These are phyloP conservation scores for Leishmania braziliensis DNA, from an alignment of 208 protist species.

Conservation along the genomic window DNA sequence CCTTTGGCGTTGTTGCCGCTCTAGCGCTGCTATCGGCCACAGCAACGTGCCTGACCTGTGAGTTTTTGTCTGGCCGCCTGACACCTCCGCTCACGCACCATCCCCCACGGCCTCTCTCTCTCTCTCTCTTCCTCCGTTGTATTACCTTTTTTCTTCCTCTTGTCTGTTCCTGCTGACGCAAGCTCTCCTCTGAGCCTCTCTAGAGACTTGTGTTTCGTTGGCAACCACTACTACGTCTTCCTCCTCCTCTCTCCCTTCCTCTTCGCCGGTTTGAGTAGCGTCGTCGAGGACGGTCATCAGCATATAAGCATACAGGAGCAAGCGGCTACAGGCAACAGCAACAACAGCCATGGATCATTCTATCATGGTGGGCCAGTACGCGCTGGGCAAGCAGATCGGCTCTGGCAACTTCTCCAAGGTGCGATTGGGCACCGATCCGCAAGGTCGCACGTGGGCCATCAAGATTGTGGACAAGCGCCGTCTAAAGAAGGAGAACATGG, in stretches of 20 bases:
- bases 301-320: slow-evolving; percentile 6
- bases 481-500: slow-evolving; percentile 86
- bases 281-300: not conserved
- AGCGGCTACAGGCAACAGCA: not conserved
- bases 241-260: not conserved
- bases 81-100: not conserved
- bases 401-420: slow-evolving; percentile 92
- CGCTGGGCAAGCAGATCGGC: slow-evolving; percentile 86
- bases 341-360: slow-evolving; percentile 19
- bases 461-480: slow-evolving; percentile 91
- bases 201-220: not conserved
- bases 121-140: not conserved
- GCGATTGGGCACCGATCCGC: slow-evolving; percentile 64
- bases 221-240: not conserved
- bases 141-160: not conserved
- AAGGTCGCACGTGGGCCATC: slow-evolving; percentile 79
- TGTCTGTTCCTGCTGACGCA: not conserved
- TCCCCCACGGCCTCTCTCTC: not conserved
- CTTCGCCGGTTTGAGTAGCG: not conserved
- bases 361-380: slow-evolving; percentile 75
- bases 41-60: not conserved
- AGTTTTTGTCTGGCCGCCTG: not conserved
- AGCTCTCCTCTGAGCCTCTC: not conserved
- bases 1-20: not conserved
- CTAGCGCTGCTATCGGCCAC: not conserved